Evolutionary conservation across 495 filamentous ascomycete genomes (phyloP), one percentile per base, ranked within the genome.

Genomic region (Sabuloglossum arenarium): DNA sequence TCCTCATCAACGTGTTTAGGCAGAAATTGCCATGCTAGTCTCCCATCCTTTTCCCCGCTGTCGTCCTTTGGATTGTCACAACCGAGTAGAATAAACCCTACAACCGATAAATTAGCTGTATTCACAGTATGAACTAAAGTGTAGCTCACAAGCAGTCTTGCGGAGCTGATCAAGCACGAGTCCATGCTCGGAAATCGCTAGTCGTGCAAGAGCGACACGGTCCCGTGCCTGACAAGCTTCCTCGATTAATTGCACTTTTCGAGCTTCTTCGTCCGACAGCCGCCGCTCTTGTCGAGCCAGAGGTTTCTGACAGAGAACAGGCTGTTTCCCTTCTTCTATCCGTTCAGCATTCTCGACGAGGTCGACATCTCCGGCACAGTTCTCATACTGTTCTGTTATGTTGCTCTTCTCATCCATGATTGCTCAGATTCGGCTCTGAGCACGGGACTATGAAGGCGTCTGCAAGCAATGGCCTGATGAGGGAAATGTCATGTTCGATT

Each of bases 21-120:
- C 29, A 89, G 69, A 43, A 70, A 59, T 46, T 65, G 64, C 78
- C 79, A 84, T n/a, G 57, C 62, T 54, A 61, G 54, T 65, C 59
- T 54, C 45, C 6, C 58, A 23, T 57, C 45, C 51, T 60, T 32
- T 32, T 60, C 58, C 46, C 64, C 58, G n/a, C 56, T 16, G 11
- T 59, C 39, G 24, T 60, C 56, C 47, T 61, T 57, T 24, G 56
- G 58, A 21, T 60, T 56, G 42, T 67, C 64, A 55, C 74, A 79
- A 23, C 81, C 83, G n/a, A 95, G 72, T 6, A 95, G 70, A 30
- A 89, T 65, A 11, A 85, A 86, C 88, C 88, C 88, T 94, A 54
- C 46, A 55, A 39, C 50, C 52, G 32, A 55, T 52, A 30, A 43
- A 31, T n/a, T 11, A 37, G 57, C 25, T 56, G 24, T 49, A 39